Evolutionary conservation across 2,329 filamentous ascomycete genomes (phyloP).

Genomic region (Pestalotiopsis fici): DNA sequence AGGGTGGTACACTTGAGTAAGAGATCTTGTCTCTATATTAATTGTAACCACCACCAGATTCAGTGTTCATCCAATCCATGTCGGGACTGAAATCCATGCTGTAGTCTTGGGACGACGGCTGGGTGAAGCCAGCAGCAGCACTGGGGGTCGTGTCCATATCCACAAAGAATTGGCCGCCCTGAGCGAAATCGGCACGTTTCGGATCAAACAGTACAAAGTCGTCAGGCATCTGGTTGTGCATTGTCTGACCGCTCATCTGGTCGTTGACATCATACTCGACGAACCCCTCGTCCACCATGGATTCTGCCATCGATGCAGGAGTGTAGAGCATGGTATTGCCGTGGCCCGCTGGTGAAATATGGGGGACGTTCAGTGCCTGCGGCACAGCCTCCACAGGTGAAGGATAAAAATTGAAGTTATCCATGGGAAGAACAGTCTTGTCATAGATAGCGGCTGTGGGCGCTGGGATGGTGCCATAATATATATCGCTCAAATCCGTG

Average conservation of each 20-base stretch:
- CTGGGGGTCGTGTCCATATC: constrained; percentile 41
- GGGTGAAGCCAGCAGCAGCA: constrained; percentile 51
- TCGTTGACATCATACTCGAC: constrained; percentile 51
- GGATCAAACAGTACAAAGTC: constrained; percentile 68
- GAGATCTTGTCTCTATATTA: constrained; percentile 13
- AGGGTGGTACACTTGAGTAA: not conserved
- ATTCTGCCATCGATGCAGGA: constrained; percentile 65
- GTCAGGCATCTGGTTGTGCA: constrained; percentile 37
- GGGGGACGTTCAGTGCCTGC: constrained; percentile 40
- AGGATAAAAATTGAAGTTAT: constrained; percentile 16
- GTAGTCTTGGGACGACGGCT: constrained; percentile 53
- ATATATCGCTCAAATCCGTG: constrained; percentile 46
- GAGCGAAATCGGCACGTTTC: constrained; percentile 39
- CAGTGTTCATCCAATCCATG: constrained; percentile 30
- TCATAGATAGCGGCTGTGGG: constrained; percentile 44
- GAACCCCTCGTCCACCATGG: constrained; percentile 67
- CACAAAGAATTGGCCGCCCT: constrained; percentile 41
- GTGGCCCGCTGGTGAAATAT: constrained; percentile 71
- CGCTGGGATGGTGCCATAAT: constrained; percentile 58
- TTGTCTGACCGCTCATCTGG: constrained; percentile 29
- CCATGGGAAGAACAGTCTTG: constrained; percentile 36
- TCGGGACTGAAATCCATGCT: constrained; percentile 25
- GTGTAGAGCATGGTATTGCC: constrained; percentile 70
- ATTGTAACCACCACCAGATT: constrained; percentile 20
- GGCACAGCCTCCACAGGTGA: constrained; percentile 20